These are phyloP conservation scores for Linaria vulgaris DNA, from an alignment of 257 asterid species.

Conservation along the genomic window DNA sequence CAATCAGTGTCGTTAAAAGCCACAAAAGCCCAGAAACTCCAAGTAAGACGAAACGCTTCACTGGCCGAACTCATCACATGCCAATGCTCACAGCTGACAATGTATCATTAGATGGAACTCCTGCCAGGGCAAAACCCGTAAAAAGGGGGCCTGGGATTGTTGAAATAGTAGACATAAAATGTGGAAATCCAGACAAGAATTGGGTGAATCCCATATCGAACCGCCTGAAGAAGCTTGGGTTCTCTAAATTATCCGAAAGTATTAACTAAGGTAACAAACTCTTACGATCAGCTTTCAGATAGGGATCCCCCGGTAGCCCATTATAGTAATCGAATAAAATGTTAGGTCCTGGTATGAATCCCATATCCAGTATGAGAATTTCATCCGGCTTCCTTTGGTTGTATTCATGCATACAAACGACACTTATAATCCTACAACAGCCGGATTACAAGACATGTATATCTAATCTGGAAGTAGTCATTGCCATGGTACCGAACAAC, in stretches of 20 bases:
- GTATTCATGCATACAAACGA: conserved; percentile 12
- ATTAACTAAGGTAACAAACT: conserved; percentile 7
- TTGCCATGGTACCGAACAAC: too few species aligned
- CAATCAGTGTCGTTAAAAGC: conserved; percentile 9
- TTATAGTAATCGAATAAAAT: too few species aligned
- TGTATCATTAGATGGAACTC: conserved; percentile 55
- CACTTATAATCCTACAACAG: too few species aligned
- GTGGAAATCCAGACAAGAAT: conserved; percentile 38
- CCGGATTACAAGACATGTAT: too few species aligned
- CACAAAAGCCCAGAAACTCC: conserved; percentile 33
- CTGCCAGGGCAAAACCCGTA: conserved; percentile 47
- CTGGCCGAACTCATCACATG: conserved; percentile 44
- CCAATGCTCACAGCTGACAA: conserved; percentile 66
- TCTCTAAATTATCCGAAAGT: conserved; percentile 62
- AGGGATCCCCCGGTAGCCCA: neutral
- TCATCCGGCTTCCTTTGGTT: conserved; percentile 3
- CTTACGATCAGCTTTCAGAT: conserved; percentile 34
- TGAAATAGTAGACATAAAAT: conserved; percentile 67
- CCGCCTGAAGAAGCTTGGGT: conserved; percentile 63
- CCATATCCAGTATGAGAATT: too few species aligned
- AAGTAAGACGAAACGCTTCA: conserved; percentile 43
- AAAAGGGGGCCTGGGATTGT: conserved; percentile 32
- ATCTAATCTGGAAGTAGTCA: too few species aligned
- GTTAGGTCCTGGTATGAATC: too few species aligned
- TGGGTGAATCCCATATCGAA: conserved; percentile 60